A percentile compares a stretch with the other conserved stretches of the same genome.
These are phyloP conservation scores for Penstemon newberryi DNA, from an alignment of 257 asterid genomes.

Conservation along the genomic window DNA sequence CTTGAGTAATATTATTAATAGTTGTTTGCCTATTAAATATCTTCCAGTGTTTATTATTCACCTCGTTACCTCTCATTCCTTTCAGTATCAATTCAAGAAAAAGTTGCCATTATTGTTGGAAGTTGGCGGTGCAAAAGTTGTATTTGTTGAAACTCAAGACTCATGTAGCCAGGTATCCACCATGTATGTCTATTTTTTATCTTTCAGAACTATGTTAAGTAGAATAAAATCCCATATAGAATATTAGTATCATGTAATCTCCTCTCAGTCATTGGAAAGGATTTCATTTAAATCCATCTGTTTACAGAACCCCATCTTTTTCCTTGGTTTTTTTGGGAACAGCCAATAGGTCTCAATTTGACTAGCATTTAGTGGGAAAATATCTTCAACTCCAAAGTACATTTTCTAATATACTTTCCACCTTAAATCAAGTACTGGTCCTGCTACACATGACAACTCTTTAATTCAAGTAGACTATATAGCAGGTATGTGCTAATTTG, in stretches of 20 bases:
- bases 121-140: slow-evolving; percentile 73
- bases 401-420: not conserved
- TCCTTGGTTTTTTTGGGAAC: not conserved
- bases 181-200: slow-evolving; percentile 23
- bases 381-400: not conserved
- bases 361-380: not conserved
- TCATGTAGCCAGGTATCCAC: slow-evolving; percentile 48
- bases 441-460: slow-evolving; percentile 5
- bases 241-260: slow-evolving; percentile 12
- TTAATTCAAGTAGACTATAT: not conserved
- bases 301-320: not conserved
- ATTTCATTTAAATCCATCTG: not conserved
- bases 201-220: slow-evolving; percentile 17
- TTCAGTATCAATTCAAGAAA: slow-evolving; percentile 77
- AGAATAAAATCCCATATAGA: slow-evolving; percentile 5
- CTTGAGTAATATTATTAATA: slow-evolving; percentile 15
- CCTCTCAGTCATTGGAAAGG: slow-evolving; percentile 9
- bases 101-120: slow-evolving; percentile 71
- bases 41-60: slow-evolving; percentile 6
- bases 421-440: not conserved
- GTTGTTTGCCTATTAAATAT: slow-evolving; percentile 16
- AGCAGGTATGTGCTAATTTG: slow-evolving; percentile 2
- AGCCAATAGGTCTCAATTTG: not conserved
- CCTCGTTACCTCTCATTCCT: slow-evolving; percentile 21
- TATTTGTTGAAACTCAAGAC: slow-evolving; percentile 45